Base-by-base conservation (phyloP, 345 rosid species). In the Citrus cavaleriei region DNA sequence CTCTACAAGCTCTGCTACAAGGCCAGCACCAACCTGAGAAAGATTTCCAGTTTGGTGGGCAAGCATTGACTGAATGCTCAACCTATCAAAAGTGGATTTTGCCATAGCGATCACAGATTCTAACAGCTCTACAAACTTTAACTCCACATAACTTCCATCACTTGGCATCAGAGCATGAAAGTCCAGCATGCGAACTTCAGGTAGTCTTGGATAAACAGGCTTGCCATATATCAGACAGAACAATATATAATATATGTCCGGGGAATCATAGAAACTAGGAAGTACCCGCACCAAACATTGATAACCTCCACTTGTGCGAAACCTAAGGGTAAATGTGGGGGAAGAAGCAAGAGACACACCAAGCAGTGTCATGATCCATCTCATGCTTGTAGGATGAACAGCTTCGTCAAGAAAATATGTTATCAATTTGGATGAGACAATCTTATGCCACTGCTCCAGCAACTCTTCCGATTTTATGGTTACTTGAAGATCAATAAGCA, bases 321-420 rank as follows among this genome's bases (percentile, higher is more conserved):
- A 96, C 76, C 91, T 94, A 27, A 94, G 94, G 34, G 95, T 88
- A 89, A 96, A 96, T 74, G 98, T 96, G 54, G 94, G 91, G 78
- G 99, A 97, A 86, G 98, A 90, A 77, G 95, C 89, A 78, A 97
- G 93, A 86, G 93, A 92, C 70, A 90, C 97, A 65, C 99, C 99
- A 57, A 97, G 98, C 78, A 97, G 95, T 76, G 99, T 97, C 98
- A 94, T 92, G 86, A 97, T 92, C 98, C 99, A 93, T 90, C 99
- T 93, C 98, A 97, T 97, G 72, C 98, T 94, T 16, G 99, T 94
- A 82, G 99, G 98, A 90, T 97, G 99, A 63, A 90, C 98, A 88
- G 98, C 95, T 92, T 94, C 99, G 84, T 97, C 99, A 68, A 97
- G 97, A 80, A 97, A 97, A 88, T 94, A 97, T 67, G 97, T 92